Percentiles rank a stretch among this genome's conserved stretches.
Evolutionary conservation across 495 filamentous ascomycete species (phyloP).

Genomic region (Aspergillus homomorphus): DNA sequence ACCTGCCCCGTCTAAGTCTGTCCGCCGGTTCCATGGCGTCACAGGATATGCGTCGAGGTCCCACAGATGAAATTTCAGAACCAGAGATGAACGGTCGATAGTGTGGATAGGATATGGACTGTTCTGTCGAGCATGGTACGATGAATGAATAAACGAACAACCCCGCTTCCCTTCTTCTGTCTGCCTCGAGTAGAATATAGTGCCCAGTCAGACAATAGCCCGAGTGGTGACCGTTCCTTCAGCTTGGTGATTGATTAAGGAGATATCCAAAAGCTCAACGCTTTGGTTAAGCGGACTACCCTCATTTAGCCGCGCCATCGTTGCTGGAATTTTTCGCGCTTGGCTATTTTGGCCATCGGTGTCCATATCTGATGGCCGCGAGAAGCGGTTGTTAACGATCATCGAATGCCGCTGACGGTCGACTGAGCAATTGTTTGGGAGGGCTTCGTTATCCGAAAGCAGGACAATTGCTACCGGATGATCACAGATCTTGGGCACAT

Average conservation of each 20-base stretch:
- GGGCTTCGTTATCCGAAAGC: constrained; percentile 46
- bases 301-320: constrained; percentile 10
- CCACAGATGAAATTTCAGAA: not conserved
- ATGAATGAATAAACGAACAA: constrained; percentile 16
- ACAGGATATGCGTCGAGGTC: not conserved
- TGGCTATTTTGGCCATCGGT: constrained; percentile 10
- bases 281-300: not conserved
- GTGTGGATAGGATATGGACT: not conserved
- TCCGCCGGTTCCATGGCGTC: not conserved
- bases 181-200: not conserved
- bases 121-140: constrained; percentile 1
- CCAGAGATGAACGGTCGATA: not conserved
- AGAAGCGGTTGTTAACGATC: constrained; percentile 56
- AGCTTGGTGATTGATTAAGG: not conserved
- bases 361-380: constrained; percentile 29
- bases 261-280: not conserved
- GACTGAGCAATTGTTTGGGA: constrained; percentile 51
- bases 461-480: constrained; percentile 49
- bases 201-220: constrained; percentile 10
- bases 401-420: constrained; percentile 42
- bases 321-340: constrained; percentile 3
- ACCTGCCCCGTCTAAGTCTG: constrained; percentile 31
- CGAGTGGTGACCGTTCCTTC: constrained; percentile 2
- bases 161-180: not conserved
- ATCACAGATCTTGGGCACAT: constrained; percentile 48